Conservation (phyloP, 1,284 basidiomycete genomes). For the Marasmius sp. region DNA sequence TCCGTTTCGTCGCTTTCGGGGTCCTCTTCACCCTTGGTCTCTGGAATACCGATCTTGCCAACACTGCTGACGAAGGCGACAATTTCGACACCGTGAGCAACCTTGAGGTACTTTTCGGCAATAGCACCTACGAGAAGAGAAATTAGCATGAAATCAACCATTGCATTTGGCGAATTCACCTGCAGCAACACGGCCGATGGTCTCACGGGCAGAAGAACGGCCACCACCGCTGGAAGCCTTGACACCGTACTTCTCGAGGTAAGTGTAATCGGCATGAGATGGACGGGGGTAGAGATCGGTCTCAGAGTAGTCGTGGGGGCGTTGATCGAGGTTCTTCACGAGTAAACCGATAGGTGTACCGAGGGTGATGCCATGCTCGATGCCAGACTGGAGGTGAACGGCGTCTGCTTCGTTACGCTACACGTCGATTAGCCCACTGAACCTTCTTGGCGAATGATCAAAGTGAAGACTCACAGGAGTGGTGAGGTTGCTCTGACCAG, state of each 20-base stretch:
- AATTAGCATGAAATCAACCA: not conserved
- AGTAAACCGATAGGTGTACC: slow-evolving; percentile 96
- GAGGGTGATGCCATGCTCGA: slow-evolving; percentile 92
- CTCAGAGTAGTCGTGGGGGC: slow-evolving; percentile 98
- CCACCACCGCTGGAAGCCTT: slow-evolving; percentile 98
- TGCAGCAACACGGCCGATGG: slow-evolving; percentile 66
- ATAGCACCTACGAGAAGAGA: slow-evolving; percentile 71
- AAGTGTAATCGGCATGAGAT: slow-evolving; percentile 98
- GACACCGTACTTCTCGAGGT: slow-evolving; percentile 96
- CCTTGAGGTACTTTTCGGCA: slow-evolving; percentile 93
- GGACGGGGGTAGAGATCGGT: slow-evolving; percentile 97
- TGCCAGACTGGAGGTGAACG: slow-evolving; percentile 92
- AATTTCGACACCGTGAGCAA: slow-evolving; percentile 90
- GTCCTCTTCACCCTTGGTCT: slow-evolving; percentile 40
- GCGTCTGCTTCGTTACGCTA: slow-evolving; percentile 97
- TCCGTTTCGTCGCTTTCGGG: slow-evolving; percentile 71
- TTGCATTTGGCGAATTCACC: slow-evolving; percentile 14
- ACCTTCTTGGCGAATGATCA: slow-evolving; percentile 1
- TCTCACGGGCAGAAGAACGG: slow-evolving; percentile 92
- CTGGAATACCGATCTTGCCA: slow-evolving; percentile 86
- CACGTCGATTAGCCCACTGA: not conserved
- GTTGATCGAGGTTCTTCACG: slow-evolving; percentile 97
- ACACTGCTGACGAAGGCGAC: slow-evolving; percentile 97
- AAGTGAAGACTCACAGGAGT: slow-evolving; percentile 72
- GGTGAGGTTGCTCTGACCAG: slow-evolving; percentile 96